Evolutionary conservation across 139 green algal genomes (phyloP).

Genomic region (Chlorella sp.): DNA sequence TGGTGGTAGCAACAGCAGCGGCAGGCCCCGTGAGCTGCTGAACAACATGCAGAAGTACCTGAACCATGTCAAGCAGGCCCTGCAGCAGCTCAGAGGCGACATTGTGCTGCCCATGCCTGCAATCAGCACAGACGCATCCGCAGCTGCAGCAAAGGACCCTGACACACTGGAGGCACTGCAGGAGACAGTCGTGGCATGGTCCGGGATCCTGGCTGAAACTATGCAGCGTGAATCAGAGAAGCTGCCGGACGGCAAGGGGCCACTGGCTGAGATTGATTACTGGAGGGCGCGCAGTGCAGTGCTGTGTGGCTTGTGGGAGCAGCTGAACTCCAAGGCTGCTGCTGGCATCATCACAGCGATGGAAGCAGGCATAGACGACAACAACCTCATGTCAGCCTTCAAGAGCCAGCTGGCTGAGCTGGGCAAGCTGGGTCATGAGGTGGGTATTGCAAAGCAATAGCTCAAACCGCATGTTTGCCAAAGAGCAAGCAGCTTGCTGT

Average conservation of each 20-base stretch:
- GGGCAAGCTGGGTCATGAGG: conserved; percentile 62
- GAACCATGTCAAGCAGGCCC: conserved; percentile 48
- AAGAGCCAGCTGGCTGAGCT: conserved; percentile 61
- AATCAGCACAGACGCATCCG: conserved; percentile 28
- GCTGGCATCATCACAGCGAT: conserved; percentile 47
- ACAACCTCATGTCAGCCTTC: conserved; percentile 65
- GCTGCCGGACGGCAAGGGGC: conserved; percentile 49
- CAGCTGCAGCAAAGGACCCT: conserved; percentile 32
- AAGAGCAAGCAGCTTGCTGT: too few relatives aligned
- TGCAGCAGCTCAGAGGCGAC: conserved; percentile 66
- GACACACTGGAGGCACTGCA: conserved; percentile 50
- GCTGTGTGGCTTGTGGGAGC: conserved; percentile 70
- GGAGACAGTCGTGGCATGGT: conserved; percentile 55
- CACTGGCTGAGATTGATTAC: conserved; percentile 84
- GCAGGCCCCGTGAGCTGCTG: conserved; percentile 47
- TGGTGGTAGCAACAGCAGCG: too few relatives aligned
- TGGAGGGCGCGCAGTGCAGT: conserved; percentile 73
- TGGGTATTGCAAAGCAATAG: too few relatives aligned
- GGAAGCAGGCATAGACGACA: conserved; percentile 55
- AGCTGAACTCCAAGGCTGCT: conserved; percentile 67
- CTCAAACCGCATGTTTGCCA: too few relatives aligned
- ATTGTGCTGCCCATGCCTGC: conserved; percentile 46
- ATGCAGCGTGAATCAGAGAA: conserved; percentile 52
- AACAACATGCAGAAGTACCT: conserved; percentile 65
- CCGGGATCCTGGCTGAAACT: conserved; percentile 22